Evolutionary conservation across 1,284 basidiomycete species (phyloP).

Genomic region (Takashimella koratensis): DNA sequence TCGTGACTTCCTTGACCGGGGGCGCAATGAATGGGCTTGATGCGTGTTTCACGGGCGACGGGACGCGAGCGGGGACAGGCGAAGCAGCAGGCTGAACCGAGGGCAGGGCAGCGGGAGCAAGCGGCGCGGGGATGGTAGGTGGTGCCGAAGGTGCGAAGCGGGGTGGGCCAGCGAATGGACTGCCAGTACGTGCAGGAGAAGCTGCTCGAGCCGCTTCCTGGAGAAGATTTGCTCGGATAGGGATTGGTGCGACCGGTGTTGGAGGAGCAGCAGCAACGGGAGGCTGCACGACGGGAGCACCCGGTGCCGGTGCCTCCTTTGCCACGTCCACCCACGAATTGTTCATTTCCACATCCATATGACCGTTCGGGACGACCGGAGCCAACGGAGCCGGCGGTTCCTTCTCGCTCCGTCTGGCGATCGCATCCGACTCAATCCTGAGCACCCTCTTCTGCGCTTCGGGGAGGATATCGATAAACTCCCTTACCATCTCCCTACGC

Average conservation of each 20-base stretch:
- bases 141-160: constrained; percentile 28
- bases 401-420: constrained; percentile 7
- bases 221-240: constrained; percentile 13
- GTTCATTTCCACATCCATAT: constrained; percentile 25
- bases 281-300: constrained; percentile 1
- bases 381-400: background rate
- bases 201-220: constrained; percentile 8
- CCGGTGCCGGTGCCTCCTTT: background rate
- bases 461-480: constrained; percentile 60
- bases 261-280: constrained; percentile 5
- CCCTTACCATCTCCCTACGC: constrained; percentile 63
- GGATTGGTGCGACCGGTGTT: constrained; percentile 11
- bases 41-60: background rate
- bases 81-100: constrained; percentile 3
- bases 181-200: constrained; percentile 10
- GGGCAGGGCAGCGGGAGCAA: background rate
- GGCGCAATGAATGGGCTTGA: constrained; percentile 31
- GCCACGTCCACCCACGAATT: constrained; percentile 11
- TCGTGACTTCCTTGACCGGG: background rate
- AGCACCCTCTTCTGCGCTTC: constrained; percentile 54
- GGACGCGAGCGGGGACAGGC: constrained; percentile 1
- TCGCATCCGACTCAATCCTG: constrained; percentile 22
- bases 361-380: constrained; percentile 9
- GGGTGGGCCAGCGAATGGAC: constrained; percentile 42
- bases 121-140: background rate